phyloP scores from a whole-genome alignment of 2,329 filamentous ascomycete genomes.

The Harringtonia lauricola region DNA sequence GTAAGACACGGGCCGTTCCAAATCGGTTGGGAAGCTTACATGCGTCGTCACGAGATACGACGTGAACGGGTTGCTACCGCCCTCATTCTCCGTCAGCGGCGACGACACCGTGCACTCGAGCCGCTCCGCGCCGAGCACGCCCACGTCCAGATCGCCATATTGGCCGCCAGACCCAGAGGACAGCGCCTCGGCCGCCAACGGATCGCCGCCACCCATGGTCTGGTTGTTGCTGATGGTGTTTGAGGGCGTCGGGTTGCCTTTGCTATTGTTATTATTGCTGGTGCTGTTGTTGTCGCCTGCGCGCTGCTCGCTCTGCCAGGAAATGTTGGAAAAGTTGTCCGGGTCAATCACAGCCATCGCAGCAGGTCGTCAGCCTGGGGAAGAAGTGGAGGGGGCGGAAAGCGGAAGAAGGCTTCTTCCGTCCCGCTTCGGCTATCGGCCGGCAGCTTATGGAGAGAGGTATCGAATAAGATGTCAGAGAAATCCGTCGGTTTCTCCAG shows the following conservation, averaged over 20 bases:
- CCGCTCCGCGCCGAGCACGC: slow-evolving; percentile 57
- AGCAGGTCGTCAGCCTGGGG: not conserved
- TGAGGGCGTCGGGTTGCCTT: not conserved
- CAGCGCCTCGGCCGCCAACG: not conserved
- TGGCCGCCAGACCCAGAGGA: slow-evolving; percentile 35
- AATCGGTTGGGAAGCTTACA: slow-evolving; percentile 34
- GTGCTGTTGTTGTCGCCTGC: slow-evolving; percentile 26
- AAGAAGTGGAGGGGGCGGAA: not conserved
- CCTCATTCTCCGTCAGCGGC: slow-evolving; percentile 90
- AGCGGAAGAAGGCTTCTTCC: no score
- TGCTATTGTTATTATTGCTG: slow-evolving; percentile 27
- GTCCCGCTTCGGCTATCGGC: no score
- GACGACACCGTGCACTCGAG: slow-evolving; percentile 75
- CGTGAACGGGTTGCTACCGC: slow-evolving; percentile 91
- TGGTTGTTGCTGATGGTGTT: slow-evolving; percentile 6
- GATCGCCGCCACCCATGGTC: slow-evolving; percentile 6
- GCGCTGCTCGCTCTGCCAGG: slow-evolving; percentile 57
- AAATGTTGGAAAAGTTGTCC: slow-evolving; percentile 72
- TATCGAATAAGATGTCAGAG: no score
- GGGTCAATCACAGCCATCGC: slow-evolving; percentile 38
- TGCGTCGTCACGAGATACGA: slow-evolving; percentile 90
- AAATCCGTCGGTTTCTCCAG: no score
- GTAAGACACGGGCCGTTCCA: no score
- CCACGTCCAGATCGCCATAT: slow-evolving; percentile 45
- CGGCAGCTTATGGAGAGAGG: no score